These are phyloP conservation scores for Cytospora piceicola DNA, from an alignment of 2,329 filamentous ascomycete genomes.

Conservation along the genomic window DNA sequence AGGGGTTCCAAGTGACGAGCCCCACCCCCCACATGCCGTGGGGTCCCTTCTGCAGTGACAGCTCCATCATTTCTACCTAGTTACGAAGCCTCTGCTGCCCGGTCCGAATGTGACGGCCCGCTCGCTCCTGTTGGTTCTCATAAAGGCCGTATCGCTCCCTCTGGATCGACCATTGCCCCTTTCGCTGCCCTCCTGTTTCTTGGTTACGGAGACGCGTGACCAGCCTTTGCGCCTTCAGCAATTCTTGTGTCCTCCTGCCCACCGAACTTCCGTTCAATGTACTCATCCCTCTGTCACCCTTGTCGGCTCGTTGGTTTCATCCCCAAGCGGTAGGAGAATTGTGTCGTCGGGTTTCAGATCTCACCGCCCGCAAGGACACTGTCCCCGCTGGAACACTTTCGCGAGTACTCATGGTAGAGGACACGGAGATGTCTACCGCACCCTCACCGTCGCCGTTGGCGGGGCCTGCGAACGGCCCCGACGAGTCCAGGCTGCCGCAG, in stretches of 20 bases:
- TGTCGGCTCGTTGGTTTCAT: neutral
- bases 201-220: neutral
- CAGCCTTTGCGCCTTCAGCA: neutral
- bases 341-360: neutral
- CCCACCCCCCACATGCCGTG: conserved; percentile 24
- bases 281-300: neutral
- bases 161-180: neutral
- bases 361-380: neutral
- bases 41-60: conserved; percentile 18
- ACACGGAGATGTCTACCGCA: conserved; percentile 35
- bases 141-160: conserved; percentile 21
- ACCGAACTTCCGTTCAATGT: neutral
- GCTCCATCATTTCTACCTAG: conserved; percentile 5
- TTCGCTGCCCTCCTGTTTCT: neutral
- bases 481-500: conserved; percentile 55
- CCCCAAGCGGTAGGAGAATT: neutral
- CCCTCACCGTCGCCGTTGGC: conserved; percentile 40
- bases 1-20: conserved; percentile 6
- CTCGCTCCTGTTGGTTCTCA: conserved; percentile 16
- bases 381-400: neutral
- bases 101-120: conserved; percentile 25
- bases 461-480: conserved; percentile 37
- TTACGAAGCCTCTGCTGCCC: conserved; percentile 8
- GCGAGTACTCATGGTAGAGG: neutral
- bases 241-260: neutral